Evolutionary conservation across 495 filamentous ascomycete genomes (phyloP).

Genomic region (Parachaetomium inaequale): DNA sequence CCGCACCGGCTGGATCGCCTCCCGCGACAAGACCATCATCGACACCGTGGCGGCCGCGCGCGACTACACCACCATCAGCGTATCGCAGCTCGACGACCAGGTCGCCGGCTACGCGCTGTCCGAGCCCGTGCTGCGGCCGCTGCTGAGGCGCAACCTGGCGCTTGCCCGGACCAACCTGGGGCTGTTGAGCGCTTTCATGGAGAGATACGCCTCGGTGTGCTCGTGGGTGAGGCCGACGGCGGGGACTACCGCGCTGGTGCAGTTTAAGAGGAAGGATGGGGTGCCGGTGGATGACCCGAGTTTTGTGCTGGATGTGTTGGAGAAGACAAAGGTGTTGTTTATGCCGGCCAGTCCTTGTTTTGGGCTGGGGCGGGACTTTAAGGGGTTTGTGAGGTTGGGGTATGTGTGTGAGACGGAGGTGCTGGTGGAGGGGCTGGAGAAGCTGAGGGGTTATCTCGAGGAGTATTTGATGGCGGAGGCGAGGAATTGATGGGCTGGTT

Average conservation of each 20-base stretch:
- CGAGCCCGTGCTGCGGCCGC: constrained; percentile 56
- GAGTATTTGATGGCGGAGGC: constrained; percentile 19
- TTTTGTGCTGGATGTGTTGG: constrained; percentile 67
- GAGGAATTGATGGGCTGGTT: constrained; percentile 4
- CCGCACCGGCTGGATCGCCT: constrained; percentile 79
- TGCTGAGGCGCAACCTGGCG: constrained; percentile 66
- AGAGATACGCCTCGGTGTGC: constrained; percentile 58
- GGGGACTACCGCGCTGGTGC: constrained; percentile 79
- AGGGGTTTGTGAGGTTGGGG: constrained; percentile 75
- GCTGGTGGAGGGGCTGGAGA: constrained; percentile 62
- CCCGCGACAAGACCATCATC: constrained; percentile 58
- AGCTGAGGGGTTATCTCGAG: constrained; percentile 57
- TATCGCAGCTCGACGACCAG: constrained; percentile 76
- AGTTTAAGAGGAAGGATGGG: constrained; percentile 58
- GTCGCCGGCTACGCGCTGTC: constrained; percentile 73
- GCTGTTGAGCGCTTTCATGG: constrained; percentile 65
- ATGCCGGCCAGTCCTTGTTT: constrained; percentile 75
- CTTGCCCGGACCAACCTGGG: constrained; percentile 69
- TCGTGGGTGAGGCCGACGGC: constrained; percentile 73
- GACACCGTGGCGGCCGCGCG: constrained; percentile 62
- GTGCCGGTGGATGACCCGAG: constrained; percentile 64
- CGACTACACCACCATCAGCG: constrained; percentile 84
- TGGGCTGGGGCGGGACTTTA: constrained; percentile 63
- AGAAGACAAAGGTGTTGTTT: constrained; percentile 74
- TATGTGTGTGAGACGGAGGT: constrained; percentile 72